Conservation (phyloP, 176 grass and related monocot genomes). For the Urochloa ruziziensis region DNA sequence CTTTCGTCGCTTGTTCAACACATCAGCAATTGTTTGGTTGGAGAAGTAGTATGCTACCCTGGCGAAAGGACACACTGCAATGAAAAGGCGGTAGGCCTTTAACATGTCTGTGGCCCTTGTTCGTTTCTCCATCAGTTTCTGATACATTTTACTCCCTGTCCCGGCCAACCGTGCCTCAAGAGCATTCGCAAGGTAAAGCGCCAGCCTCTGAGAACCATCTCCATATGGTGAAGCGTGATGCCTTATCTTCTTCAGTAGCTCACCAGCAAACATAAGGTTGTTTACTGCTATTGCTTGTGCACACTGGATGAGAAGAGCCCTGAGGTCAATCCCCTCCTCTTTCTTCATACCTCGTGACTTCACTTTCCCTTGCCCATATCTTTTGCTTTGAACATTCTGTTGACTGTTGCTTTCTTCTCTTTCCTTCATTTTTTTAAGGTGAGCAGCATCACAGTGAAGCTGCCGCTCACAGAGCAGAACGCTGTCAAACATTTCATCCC, state of each 20-base stretch:
- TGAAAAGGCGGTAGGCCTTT: slow-evolving; percentile 38
- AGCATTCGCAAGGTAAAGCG: slow-evolving; percentile 50
- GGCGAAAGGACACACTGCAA: slow-evolving; percentile 48
- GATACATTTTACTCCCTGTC: slow-evolving; percentile 45
- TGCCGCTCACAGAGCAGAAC: slow-evolving; percentile 39
- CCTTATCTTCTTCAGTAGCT: slow-evolving; percentile 54
- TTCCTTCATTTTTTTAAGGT: slow-evolving; percentile 30
- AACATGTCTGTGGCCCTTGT: slow-evolving; percentile 32
- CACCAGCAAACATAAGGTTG: slow-evolving; percentile 19
- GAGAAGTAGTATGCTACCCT: slow-evolving; percentile 38
- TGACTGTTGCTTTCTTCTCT: slow-evolving; percentile 24
- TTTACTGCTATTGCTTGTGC: slow-evolving; percentile 44
- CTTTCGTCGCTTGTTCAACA: slow-evolving; percentile 19
- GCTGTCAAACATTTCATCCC: slow-evolving; percentile 51
- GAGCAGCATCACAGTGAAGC: neutral
- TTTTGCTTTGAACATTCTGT: neutral
- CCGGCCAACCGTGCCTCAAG: slow-evolving; percentile 69
- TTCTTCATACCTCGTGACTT: slow-evolving; percentile 31
- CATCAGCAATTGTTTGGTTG: slow-evolving; percentile 54
- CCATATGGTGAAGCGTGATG: slow-evolving; percentile 39
- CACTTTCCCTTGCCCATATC: neutral
- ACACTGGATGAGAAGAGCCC: slow-evolving; percentile 46
- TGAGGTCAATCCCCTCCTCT: slow-evolving; percentile 39
- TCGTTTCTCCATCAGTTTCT: slow-evolving; percentile 33
- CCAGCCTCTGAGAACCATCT: slow-evolving; percentile 55